phyloP scores from a whole-genome alignment of 2,329 filamentous ascomycete species.

The Mariannaea sp. region DNA sequence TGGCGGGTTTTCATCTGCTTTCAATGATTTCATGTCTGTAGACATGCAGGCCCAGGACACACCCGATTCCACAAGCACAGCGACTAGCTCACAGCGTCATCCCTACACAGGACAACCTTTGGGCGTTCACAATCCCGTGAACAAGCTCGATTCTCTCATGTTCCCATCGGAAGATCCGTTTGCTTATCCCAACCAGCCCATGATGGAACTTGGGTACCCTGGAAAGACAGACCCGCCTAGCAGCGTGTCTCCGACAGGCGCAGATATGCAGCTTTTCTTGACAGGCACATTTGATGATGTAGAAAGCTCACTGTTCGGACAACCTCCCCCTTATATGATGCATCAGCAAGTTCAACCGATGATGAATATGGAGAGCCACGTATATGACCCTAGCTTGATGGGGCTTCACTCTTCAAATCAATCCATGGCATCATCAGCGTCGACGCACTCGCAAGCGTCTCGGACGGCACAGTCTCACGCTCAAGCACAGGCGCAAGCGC shows the following conservation, averaged over 20 bases:
- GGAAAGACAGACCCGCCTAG: constrained; percentile 42
- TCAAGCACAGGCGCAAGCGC: constrained; percentile 30
- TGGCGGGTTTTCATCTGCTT: constrained; percentile 45
- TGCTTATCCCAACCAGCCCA: constrained; percentile 77
- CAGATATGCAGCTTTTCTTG: constrained; percentile 55
- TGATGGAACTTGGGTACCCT: constrained; percentile 61
- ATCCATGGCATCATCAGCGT: constrained; percentile 20
- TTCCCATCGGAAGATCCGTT: constrained; percentile 80
- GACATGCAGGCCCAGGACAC: constrained; percentile 51
- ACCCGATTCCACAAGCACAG: constrained; percentile 50
- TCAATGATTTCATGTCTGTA: constrained; percentile 52
- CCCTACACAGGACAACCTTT: constrained; percentile 41
- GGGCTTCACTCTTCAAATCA: constrained; percentile 41
- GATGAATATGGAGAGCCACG: constrained; percentile 49
- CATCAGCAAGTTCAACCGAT: constrained; percentile 48
- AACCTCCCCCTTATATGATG: constrained; percentile 73
- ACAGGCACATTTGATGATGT: constrained; percentile 65
- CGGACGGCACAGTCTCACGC: constrained; percentile 40
- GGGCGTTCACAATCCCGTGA: constrained; percentile 53
- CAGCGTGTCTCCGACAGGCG: constrained; percentile 41
- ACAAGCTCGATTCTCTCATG: constrained; percentile 78
- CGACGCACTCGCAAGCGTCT: constrained; percentile 18
- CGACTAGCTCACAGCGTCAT: constrained; percentile 46
- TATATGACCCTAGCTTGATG: constrained; percentile 53
- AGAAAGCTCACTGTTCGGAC: constrained; percentile 74